Base-by-base conservation (phyloP, 371 early-diverging fungal genomes). In the Mucor velutinosus region DNA sequence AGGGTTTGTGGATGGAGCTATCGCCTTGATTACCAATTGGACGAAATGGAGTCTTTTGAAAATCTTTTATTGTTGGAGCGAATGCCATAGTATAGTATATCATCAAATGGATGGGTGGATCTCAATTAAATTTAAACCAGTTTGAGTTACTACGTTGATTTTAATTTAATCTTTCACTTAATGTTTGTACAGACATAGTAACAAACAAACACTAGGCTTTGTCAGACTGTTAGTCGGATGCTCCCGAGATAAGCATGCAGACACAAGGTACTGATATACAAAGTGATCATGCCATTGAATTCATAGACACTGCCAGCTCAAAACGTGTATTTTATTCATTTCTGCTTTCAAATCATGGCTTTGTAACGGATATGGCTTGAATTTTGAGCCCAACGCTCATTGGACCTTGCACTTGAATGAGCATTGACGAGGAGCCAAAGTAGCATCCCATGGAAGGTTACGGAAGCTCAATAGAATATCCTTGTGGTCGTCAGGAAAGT, bases 11-110 rank as follows among this genome's bases (percentile, higher is more conserved):
- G 81, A 84, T n/a, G 76, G 71, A n/a, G 0, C 74, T 82, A 72
- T 87, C 89, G n/a, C 69, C 58, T 15, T 66, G 65, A 69, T 88
- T 86, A 11, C 87, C 86, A 7, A 58, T 15, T 23, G 81, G 74
- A 23, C 76, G 56, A 10, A 67, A 58, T 17, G 74, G 81, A 25
- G 60, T 30, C 6, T 6, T 30, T 30, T 30, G 41, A 41, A 17
- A 17, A 41, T 41, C 41, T 14, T 41, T 41, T 4, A 4, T 41
- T 41, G 41, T 17, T 41, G 41, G 41, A 17, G 41, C 17, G 41
- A 41, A 41, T 17, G 41, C 4, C 15, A 41, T 17, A 4, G 41
- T 5, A 35, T 12, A 17, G 1, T 41, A 41, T 41, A 17, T 17
- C 17, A 17, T 41, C 41, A 14, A 14, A 15, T 41, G 41, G 17